Conservation (phyloP, 208 protist genomes). For the Phytomonas francai region DNA sequence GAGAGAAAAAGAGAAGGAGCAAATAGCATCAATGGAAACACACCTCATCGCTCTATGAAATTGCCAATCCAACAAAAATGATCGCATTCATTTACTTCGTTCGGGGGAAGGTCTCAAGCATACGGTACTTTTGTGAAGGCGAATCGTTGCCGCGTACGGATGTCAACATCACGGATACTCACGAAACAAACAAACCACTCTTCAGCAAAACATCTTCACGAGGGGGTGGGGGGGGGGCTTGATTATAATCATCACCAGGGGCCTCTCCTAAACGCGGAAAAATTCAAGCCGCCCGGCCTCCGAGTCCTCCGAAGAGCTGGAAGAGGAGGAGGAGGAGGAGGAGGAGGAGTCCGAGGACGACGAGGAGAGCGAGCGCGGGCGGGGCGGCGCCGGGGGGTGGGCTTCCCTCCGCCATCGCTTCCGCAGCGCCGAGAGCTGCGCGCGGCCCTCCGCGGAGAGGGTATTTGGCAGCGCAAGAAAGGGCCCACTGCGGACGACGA, state of each 20-base stretch:
- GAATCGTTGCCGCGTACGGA: neutral
- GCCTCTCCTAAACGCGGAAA: neutral
- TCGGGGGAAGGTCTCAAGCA: no score
- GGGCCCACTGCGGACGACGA: constrained; percentile 49
- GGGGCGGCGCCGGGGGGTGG: neutral
- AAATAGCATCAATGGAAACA: neutral
- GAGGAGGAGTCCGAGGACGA: neutral
- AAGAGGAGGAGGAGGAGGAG: neutral
- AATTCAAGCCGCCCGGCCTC: neutral
- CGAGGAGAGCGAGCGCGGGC: neutral
- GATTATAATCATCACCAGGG: neutral
- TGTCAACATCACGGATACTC: no score
- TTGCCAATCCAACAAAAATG: neutral
- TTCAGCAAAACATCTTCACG: neutral
- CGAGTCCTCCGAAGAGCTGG: neutral
- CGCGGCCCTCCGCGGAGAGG: constrained; percentile 34
- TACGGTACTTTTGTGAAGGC: neutral
- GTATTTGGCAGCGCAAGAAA: constrained; percentile 72
- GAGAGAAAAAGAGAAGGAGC: constrained; percentile 8
- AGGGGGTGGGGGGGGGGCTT: neutral
- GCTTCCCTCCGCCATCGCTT: constrained; percentile 42
- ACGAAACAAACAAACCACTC: neutral
- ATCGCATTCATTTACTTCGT: no score
- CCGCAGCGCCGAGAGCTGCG: constrained; percentile 48
- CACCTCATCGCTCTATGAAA: neutral